Base-by-base conservation (phyloP, 2,329 filamentous ascomycete species). In the Pseudopithomyces maydicus region DNA sequence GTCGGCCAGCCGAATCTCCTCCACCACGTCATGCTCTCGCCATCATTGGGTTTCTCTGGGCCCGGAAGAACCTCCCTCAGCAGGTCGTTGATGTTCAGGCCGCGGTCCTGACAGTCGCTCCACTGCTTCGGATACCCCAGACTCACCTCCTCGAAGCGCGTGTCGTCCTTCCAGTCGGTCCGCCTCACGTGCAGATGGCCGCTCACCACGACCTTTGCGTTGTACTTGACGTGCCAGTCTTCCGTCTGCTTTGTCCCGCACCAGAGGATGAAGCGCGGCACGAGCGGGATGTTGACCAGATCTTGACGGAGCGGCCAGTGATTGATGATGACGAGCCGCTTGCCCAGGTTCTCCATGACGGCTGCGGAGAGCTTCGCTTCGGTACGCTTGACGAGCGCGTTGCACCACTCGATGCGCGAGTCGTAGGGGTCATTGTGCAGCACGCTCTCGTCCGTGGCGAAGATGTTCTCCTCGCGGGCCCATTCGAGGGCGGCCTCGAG, bases 251-350 rank as follows among this genome's bases (percentile, higher is more conserved):
- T 80, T 0, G 79, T 80, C 19, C 79, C 79, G 56, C 79, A 81
- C 79, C 79, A 81, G 8, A 81, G 62, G 29, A 70, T 74, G 66
- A 81, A 81, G 8, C 79, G 70, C 5, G 77, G 78, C 4, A 81
- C 72, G 23, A 69, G 70, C 11, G 69, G 65, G n/a, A 81, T 73
- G 61, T 73, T 76, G 50, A 81, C 74, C 1, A 79, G 70, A 50
- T 80, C 79, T 59, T 79, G 68, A 20, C 79, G 72, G 51, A 81
- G 62, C 7, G 79, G 79, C 79, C 79, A 81, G 64, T 81, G 79
- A 23, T 78, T 78, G 46, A 77, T 73, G 46, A 81, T 78, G 47
- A 81, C 68, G 20, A 80, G 62, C 15, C 73, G 73, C 8, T 73
- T 57, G 14, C 68, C 70, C n/a, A 72, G 69, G 43, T 73, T 57